phyloP scores from a whole-genome alignment of 805 yeast genomes.

The Kuraishia borneana region DNA sequence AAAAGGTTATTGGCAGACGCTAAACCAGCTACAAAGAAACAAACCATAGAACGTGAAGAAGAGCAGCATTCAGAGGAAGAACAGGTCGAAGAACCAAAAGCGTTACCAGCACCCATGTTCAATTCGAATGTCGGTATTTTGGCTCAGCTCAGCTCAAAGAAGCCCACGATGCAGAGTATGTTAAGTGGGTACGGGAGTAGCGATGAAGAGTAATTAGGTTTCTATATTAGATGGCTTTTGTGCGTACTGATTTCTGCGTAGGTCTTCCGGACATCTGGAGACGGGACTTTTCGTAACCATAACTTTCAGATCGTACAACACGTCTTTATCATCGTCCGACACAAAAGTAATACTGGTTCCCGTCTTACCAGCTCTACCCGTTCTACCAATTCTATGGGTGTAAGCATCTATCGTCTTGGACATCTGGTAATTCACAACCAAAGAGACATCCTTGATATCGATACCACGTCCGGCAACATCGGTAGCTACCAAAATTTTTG shows the following conservation, averaged over 20 bases:
- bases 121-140: not conserved
- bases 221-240: slow-evolving; percentile 5
- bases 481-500: slow-evolving; percentile 72
- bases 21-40: slow-evolving; percentile 9
- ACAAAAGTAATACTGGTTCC: slow-evolving; percentile 75
- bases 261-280: slow-evolving; percentile 29
- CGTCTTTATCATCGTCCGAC: slow-evolving; percentile 40
- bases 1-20: slow-evolving; percentile 24
- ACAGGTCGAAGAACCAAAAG: not conserved
- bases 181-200: slow-evolving; percentile 1
- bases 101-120: not conserved
- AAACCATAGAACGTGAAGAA: slow-evolving; percentile 11
- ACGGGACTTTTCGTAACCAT: slow-evolving; percentile 30
- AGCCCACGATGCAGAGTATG: not conserved
- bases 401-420: slow-evolving; percentile 68
- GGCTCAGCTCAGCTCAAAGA: not conserved
- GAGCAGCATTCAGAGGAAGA: too few species aligned
- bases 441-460: slow-evolving; percentile 77
- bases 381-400: slow-evolving; percentile 89
- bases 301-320: slow-evolving; percentile 38
- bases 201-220: slow-evolving; percentile 1
- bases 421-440: slow-evolving; percentile 86
- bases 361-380: slow-evolving; percentile 84
- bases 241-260: slow-evolving; percentile 13
- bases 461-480: slow-evolving; percentile 96